A percentile compares a stretch with the other conserved stretches of the same genome.
Evolutionary conservation across 169 alveolate genomes (phyloP).

Genomic region (Theileria annulata): DNA sequence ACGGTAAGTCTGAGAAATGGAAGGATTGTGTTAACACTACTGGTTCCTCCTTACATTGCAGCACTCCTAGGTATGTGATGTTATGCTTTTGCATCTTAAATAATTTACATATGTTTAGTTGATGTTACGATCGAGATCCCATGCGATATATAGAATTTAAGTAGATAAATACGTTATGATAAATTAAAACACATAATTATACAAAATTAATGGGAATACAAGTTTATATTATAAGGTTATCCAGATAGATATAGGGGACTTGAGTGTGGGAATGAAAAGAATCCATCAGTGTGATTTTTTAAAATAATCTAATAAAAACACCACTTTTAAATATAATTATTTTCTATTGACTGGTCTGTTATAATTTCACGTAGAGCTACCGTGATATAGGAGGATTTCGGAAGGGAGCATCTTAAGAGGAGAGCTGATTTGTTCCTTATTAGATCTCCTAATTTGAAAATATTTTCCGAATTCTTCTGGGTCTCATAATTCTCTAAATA

Average conservation of each 20-base stretch:
- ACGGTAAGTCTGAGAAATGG: constrained; percentile 47
- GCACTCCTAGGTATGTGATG: constrained; percentile 49
- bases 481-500: not conserved
- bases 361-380: constrained; percentile 61
- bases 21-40: constrained; percentile 33
- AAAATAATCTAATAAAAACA: too few relatives aligned
- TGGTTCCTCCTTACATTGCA: constrained; percentile 55
- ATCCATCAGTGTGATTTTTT: too few relatives aligned
- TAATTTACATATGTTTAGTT: not conserved
- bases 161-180: not conserved
- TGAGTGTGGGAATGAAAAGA: too few relatives aligned
- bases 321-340: not conserved
- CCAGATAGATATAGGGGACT: too few relatives aligned
- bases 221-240: too few relatives aligned
- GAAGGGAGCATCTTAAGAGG: constrained; percentile 53
- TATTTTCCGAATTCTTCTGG: not conserved
- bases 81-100: constrained; percentile 30
- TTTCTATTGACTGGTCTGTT: constrained; percentile 43
- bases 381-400: constrained; percentile 62
- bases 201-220: too few relatives aligned
- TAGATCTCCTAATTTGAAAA: not conserved
- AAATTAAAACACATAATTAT: not conserved
- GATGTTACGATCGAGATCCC: not conserved
- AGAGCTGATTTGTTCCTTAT: constrained; percentile 22
- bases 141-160: not conserved